These are phyloP conservation scores for Physaria fendleri DNA, from an alignment of 345 rosid genomes.

Conservation along the genomic window DNA sequence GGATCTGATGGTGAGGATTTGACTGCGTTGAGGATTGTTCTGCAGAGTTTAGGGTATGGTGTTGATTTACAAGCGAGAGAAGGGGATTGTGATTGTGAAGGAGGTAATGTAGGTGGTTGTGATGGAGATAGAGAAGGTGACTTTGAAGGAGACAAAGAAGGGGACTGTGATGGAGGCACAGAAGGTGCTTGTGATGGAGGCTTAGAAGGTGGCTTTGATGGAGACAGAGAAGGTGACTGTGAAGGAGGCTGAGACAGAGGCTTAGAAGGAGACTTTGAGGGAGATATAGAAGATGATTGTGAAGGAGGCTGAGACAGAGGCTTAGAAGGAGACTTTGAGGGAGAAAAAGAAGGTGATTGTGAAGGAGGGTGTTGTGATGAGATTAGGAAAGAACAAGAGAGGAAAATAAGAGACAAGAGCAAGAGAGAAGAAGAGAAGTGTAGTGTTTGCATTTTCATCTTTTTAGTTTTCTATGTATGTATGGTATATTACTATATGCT, in stretches of 20 bases:
- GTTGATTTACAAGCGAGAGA: constrained; percentile 49
- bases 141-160: too few species aligned
- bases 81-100: constrained; percentile 36
- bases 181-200: too few species aligned
- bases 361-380: constrained; percentile 14
- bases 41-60: constrained; percentile 68
- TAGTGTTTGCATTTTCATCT: constrained; percentile 20
- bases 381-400: constrained; percentile 21
- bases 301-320: constrained; percentile 10
- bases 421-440: constrained; percentile 20
- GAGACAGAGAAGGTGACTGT: too few species aligned
- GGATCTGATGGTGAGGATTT: constrained; percentile 43
- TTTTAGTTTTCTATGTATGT: background rate
- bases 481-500: background rate
- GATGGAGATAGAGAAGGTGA: too few species aligned
- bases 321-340: background rate
- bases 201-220: too few species aligned
- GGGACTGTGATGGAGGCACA: too few species aligned
- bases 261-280: too few species aligned
- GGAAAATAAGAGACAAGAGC: constrained; percentile 11
- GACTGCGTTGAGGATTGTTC: constrained; percentile 44
- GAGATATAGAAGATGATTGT: background rate
- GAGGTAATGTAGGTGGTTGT: too few species aligned
- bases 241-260: too few species aligned
- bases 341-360: background rate